Base-by-base conservation (phyloP, 768 basidiomycete genomes). In the Mycena capillaripes region DNA sequence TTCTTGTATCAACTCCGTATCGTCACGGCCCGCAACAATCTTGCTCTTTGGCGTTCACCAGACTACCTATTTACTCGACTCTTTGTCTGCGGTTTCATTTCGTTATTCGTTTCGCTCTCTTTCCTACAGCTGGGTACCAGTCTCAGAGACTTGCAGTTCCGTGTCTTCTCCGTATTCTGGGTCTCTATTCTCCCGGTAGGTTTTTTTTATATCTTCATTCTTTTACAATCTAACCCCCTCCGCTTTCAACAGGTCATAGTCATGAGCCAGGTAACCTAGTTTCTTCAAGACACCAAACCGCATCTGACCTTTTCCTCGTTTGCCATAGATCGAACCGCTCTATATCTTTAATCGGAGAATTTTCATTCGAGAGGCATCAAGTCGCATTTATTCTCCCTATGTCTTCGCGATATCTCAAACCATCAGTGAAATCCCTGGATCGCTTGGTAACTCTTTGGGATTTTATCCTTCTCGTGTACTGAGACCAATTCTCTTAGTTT, bases 351-450 rank as follows among this genome's bases (percentile, higher is more conserved):
- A 92, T 71, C 84, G 95, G 80, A 73, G 85, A 56, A 83, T 80
- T 32, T 88, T 87, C 75, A 84, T 84, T 60, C 76, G 83, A 76
- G 95, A 96, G 82, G 87, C 93, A 0, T 93, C 92, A 2, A 94
- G 93, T 82, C 89, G 93, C 70, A 96, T 97, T 77, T 97, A 97
- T 81, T 93, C 92, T 0, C 92, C 94, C 0, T 91, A 91, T 68
- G 94, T 95, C 25, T 97, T 97, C 78, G 93, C 95, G 34, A 87
- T 95, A 38, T 90, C 92, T 3, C 96, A 97, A 78, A 85, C 97
- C 29, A 78, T 94, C 17, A 92, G 95, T 50, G 95, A 97, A 81
- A 87, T 94, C 66, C 96, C 95, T 0, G 62, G 66, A 16, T 69
- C 70, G 3, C 60, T 69, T 66, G 57, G 70, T 70, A 48, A 19